Evolutionary conservation across 1,284 basidiomycete species (phyloP), one percentile per base, ranked within the genome.

Genomic region (Sporisorium graminicola): DNA sequence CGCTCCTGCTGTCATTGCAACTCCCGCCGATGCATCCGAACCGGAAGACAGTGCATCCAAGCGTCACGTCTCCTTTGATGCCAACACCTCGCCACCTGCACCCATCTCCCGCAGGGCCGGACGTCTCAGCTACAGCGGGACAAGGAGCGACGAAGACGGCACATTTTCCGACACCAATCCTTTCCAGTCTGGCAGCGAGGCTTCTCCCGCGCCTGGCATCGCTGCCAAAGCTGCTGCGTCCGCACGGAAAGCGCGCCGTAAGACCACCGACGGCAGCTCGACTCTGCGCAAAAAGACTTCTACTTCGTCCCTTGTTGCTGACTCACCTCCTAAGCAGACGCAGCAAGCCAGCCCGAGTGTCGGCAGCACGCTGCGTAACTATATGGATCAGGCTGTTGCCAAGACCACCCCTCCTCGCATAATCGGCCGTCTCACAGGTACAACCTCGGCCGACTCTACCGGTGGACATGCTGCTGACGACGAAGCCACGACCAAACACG

Each of bases 141-240:
- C 57, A 86, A 42, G 82, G 81, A 60, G 77, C 46, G 72, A 67
- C 14, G 77, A 81, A 22, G 62, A 68, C 20, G 65, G 63, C 50
- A 86, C 86, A 5, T 89, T 89, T 73, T 88, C 87, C 18, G 87
- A 88, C 65, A 87, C 82, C 77, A 89, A 89, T 78, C 88, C 88
- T 0, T 89, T 89, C 79, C 89, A 89, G 74, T 87, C 86, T 29
- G 88, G 87, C 20, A 86, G 86, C 47, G 87, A 87, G 40, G 86
- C 86, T 14, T 86, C 86, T 8, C 85, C 86, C 0, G 64, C 59
- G 20, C 24, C 56, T 20, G 69, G 65, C 5, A 13, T 61, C 16
- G 74, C 74, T 22, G 69, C 68, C 31, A 76, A 61, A 35, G 65
- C 65, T 22, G 69, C 72, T 35, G 76, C 65, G 46, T 65, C 68